Evolutionary conservation across 148 eudicot species (phyloP).

Genomic region (Persicaria maculosa): DNA sequence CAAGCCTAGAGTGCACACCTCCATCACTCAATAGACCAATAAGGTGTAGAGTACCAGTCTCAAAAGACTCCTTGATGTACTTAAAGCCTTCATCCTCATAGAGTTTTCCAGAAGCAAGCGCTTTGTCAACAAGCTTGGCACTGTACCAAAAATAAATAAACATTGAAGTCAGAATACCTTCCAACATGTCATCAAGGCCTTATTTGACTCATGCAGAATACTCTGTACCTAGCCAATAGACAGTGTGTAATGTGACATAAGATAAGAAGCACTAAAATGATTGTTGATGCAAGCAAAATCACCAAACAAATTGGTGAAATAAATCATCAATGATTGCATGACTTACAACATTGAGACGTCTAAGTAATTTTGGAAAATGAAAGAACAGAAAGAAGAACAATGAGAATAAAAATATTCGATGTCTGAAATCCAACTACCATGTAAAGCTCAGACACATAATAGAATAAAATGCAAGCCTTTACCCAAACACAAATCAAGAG

Average conservation of each 20-base stretch:
- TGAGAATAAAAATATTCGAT: background rate
- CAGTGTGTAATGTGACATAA: no score
- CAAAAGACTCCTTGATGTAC: constrained; percentile 66
- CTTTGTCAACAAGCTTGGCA: constrained; percentile 89
- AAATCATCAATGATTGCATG: background rate
- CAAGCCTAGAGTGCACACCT: constrained; percentile 93
- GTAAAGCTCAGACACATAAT: background rate
- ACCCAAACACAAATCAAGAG: background rate
- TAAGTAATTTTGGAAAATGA: background rate
- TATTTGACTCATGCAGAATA: background rate
- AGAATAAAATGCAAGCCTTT: background rate
- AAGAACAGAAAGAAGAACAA: background rate
- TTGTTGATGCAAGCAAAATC: no score
- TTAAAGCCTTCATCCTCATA: constrained; percentile 84
- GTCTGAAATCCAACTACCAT: background rate
- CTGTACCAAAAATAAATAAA: constrained; percentile 23
- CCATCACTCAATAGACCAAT: constrained; percentile 95
- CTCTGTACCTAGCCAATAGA: background rate
- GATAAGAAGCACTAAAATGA: background rate
- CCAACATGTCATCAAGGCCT: background rate
- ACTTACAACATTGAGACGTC: background rate
- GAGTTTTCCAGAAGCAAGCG: constrained; percentile 84
- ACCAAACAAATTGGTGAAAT: background rate
- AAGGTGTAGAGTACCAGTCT: constrained; percentile 69
- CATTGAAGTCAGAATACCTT: background rate